A percentile compares a stretch with the other conserved stretches of the same genome.
phyloP scores from a whole-genome alignment of 1,284 basidiomycete species.

The Cystobasidium sp. region DNA sequence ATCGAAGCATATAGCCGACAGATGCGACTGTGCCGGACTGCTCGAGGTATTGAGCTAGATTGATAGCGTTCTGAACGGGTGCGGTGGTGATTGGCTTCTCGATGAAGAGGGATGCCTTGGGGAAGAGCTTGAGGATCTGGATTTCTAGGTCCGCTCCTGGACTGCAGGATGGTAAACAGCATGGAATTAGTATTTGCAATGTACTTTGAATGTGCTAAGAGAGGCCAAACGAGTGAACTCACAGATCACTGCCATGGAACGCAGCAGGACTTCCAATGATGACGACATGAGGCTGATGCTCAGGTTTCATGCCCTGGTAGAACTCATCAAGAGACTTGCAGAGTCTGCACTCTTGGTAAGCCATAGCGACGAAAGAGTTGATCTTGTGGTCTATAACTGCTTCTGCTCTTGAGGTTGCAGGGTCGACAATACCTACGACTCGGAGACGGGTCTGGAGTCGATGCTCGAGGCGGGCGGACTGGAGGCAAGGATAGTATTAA shows the following conservation, averaged over 20 bases:
- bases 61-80: slow-evolving; percentile 54
- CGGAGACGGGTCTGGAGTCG: slow-evolving; percentile 88
- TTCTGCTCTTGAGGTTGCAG: slow-evolving; percentile 78
- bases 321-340: slow-evolving; percentile 89
- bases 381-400: slow-evolving; percentile 86
- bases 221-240: background rate
- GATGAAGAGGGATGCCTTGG: slow-evolving; percentile 57
- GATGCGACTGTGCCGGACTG: slow-evolving; percentile 79
- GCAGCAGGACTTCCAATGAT: slow-evolving; percentile 91
- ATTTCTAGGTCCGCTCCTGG: slow-evolving; percentile 86
- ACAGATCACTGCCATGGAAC: slow-evolving; percentile 73
- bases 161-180: slow-evolving; percentile 57
- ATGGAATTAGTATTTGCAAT: background rate
- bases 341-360: slow-evolving; percentile 88
- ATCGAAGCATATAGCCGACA: slow-evolving; percentile 90
- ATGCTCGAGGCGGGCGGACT: slow-evolving; percentile 44
- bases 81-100: slow-evolving; percentile 54
- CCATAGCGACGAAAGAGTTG: slow-evolving; percentile 88
- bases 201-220: background rate
- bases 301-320: slow-evolving; percentile 65
- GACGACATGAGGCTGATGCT: slow-evolving; percentile 66
- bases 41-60: slow-evolving; percentile 89
- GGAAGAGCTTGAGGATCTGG: slow-evolving; percentile 86
- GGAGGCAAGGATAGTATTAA: no score
- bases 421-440: slow-evolving; percentile 92